Evolutionary conservation across 768 basidiomycete genomes (phyloP), one percentile per base, ranked within the genome.

Genomic region (Russula sp.): DNA sequence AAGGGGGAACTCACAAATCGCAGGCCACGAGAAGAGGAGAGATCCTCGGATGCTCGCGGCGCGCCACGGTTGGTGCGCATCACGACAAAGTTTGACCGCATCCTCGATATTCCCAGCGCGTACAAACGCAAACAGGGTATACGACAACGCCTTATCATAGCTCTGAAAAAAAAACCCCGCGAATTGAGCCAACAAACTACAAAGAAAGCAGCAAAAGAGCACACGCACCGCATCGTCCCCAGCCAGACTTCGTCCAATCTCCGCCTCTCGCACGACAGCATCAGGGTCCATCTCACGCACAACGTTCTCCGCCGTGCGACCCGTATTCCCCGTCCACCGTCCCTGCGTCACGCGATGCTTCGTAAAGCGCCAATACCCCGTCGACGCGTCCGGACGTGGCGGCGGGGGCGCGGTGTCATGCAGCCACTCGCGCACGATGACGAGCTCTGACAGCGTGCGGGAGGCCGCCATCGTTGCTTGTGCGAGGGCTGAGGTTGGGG

Each of bases 31-130:
- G 71, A 92, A 95, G 22, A 93, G 73, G 32, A 85, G 74, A 1
- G 91, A 88, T 1, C 96, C 96, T 7, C 90, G 86, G 49, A 98
- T 84, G 61, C 87, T 90, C 1, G 94, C 93, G 2, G 93, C 92
- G 26, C 94, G 81, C 96, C 95, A 98, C 0, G 92, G 89, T 67
- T 95, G 91, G 66, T 93, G 87, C 0, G 89, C 88, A 69, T 84
- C 85, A 67, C 87, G 78, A 72, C 92, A 94, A 20, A 93, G 75
- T 38, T 91, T 88, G 5, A 94, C 79, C 0, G 94, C 96, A 13
- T 92, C 88, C 13, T 90, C 90, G 32, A 96, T 74, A 63, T 87
- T 78, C n/a, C 95, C 95, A 6, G 89, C 87, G 46, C 95, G 85
- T 3, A 98, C 80, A 66, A 88, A 88, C 28, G 86, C 83, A 74